Base-by-base conservation (phyloP, 768 basidiomycete genomes). In the Tylopilus rubrobrunneus region DNA sequence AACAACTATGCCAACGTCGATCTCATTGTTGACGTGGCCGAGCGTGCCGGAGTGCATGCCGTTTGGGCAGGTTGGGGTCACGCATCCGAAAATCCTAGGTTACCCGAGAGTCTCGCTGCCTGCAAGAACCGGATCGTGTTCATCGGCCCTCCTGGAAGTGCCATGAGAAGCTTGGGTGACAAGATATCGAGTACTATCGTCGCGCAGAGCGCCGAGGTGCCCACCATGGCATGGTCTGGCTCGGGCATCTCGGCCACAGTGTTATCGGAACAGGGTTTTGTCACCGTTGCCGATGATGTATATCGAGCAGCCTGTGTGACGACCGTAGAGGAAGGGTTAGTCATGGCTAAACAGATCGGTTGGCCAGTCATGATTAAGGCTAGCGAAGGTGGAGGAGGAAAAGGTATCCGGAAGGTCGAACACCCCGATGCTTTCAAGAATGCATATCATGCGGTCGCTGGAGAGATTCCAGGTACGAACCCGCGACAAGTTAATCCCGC, bases 41-140 rank as follows among this genome's bases (percentile, higher is more conserved):
- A 99, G 73, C 87, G 97, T 60, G 82, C 93, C 21, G 97, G 94
- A 31, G 97, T 98, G 1, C 97, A 99, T 66, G 97, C 97, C 42
- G 97, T 99, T 25, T 99, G 97, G 97, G 97, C 97, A 34, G 97
- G 97, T 53, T 99, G 97, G 97, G 97, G 97, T 47, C 97, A 99
- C 71, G 97, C 97, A 27, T 98, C 97, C 3, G 97, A 99, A 72
- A 99, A 99, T 71, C 97, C 97, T 1, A 86, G 94, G 50, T 75
- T 99, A 21, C 97, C 97, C 1, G 97, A 99, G 70, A 89, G 88
- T 55, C 83, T 99, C 40, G 84, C 89, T 31, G 87, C 92, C 4
- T 92, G 86, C 71, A 92, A 91, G 71, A 82, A 94, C 76, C 96
- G 93, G 74, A 95, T 99, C 68, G 89, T 99, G 55, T 99, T 99